Percentiles rank a stretch among this genome's conserved stretches.
phyloP scores from a whole-genome alignment of 2,329 filamentous ascomycete species.

The Byssochlamys sp. region DNA sequence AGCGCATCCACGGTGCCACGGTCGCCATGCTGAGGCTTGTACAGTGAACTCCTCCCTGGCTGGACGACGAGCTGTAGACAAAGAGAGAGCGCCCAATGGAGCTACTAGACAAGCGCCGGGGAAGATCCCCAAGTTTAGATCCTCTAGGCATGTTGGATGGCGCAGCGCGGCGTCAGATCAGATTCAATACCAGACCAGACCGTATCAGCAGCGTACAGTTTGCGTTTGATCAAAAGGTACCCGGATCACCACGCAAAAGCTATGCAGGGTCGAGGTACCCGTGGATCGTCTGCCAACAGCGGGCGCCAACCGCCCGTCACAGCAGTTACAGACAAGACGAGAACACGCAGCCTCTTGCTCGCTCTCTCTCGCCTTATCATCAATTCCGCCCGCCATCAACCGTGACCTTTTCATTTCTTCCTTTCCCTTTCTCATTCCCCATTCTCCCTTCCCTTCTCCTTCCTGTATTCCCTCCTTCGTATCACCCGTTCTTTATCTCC shows the following conservation, averaged over 20 bases:
- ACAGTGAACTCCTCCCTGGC: not conserved
- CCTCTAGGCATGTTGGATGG: conserved; percentile 6
- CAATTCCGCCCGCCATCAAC: not conserved
- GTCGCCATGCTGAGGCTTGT: not conserved
- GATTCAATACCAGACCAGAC: not conserved
- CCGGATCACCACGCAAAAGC: not conserved
- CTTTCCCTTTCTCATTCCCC: conserved; percentile 13
- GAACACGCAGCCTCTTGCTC: conserved; percentile 12
- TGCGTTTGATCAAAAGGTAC: not conserved
- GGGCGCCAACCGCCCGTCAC: not conserved
- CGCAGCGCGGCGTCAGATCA: conserved; percentile 2
- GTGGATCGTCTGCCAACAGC: not conserved
- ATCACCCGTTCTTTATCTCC: conserved; percentile 10
- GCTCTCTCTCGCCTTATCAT: conserved; percentile 2
- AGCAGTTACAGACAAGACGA: conserved; percentile 1
- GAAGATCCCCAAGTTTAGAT: not conserved
- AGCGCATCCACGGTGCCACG: not conserved
- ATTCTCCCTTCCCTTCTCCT: conserved; percentile 6
- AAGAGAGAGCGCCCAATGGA: not conserved
- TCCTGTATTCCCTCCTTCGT: conserved; percentile 8
- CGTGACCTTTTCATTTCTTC: conserved; percentile 7
- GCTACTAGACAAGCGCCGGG: not conserved
- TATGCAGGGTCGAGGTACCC: not conserved
- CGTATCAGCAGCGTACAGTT: not conserved
- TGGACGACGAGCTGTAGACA: not conserved